Evolutionary conservation across 2,329 filamentous ascomycete species (phyloP), one percentile per base, ranked within the genome.

Genomic region (Monosporascus cannonballus): DNA sequence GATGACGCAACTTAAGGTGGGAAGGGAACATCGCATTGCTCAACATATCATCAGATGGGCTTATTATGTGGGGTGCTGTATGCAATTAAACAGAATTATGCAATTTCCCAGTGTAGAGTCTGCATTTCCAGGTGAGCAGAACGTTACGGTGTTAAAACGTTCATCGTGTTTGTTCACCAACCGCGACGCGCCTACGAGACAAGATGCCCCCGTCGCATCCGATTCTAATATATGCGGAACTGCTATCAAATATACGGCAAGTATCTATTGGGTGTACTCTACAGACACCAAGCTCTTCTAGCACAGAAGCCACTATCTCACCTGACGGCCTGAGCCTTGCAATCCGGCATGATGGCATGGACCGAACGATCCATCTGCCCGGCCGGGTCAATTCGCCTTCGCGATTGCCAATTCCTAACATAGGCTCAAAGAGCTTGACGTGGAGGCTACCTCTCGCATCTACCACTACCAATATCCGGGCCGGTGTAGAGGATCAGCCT

Each of bases 231-330:
- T 86, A 87, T 63, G 83, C 84, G 5, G 85, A 88, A 68, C 74
- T 86, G 1, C 75, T 87, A 3, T 72, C 77, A 27, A 85, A 86
- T 54, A 84, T 88, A 58, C 75, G 79, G 42, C 83, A 86, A 63
- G 73, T 87, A 39, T 85, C 83, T 4, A 69, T 86, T 22, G 78
- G 76, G 49, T 80, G 76, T 6, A 73, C 75, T 3, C 69, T 86
- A 1, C 69, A 73, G 3, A 72, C 75, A 14, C 67, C 73, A 4
- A 67, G 67, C 46, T 70, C 74, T 49, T 53, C 68, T 24, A 69
- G 68, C n/a, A 81, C 77, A 20, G 64, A 60, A 46, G 73, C 72
- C 25, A 67, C 67, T 15, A 57, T 84, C 41, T 69, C 75, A 14
- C 62, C 72, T 37, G 70, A 77, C 55, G 76, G 80, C 48, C 62